Evolutionary conservation across 2,329 filamentous ascomycete genomes (phyloP).

Genomic region (Fusarium sp.): DNA sequence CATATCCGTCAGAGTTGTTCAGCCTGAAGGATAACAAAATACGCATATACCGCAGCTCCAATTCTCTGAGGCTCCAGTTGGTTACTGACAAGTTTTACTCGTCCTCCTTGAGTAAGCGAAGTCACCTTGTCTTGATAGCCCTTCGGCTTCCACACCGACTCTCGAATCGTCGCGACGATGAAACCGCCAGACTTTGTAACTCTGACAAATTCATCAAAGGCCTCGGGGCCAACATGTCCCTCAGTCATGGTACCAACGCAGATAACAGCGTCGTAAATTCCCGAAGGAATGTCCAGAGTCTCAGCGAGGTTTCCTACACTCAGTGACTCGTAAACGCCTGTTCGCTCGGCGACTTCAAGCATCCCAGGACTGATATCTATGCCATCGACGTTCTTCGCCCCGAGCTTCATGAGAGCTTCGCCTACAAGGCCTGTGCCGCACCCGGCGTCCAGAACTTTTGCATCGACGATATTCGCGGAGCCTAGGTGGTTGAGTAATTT

Average conservation of each 20-base stretch:
- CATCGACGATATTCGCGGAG: neutral
- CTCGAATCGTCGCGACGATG: conserved; percentile 61
- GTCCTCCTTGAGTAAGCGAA: conserved; percentile 15
- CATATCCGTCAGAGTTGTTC: neutral
- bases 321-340: conserved; percentile 58
- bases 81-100: conserved; percentile 7
- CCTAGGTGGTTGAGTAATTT: conserved; percentile 43
- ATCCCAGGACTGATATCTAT: conserved; percentile 63
- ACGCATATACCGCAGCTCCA: conserved; percentile 22
- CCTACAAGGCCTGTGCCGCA: conserved; percentile 66
- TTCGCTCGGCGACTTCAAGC: conserved; percentile 59
- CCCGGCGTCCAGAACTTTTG: conserved; percentile 61
- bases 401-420: conserved; percentile 54
- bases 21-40: conserved; percentile 22
- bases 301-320: conserved; percentile 58
- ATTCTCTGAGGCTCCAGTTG: conserved; percentile 4
- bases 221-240: conserved; percentile 62
- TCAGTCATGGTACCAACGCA: conserved; percentile 66
- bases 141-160: conserved; percentile 59
- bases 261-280: conserved; percentile 60
- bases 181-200: conserved; percentile 58
- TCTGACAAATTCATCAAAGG: conserved; percentile 60
- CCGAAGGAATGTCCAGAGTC: conserved; percentile 52
- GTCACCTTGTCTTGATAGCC: conserved; percentile 60
- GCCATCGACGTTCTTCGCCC: conserved; percentile 59